Base-by-base conservation (phyloP, 192 early-diverging fungal species). In the Linnemannia schmuckeri region DNA sequence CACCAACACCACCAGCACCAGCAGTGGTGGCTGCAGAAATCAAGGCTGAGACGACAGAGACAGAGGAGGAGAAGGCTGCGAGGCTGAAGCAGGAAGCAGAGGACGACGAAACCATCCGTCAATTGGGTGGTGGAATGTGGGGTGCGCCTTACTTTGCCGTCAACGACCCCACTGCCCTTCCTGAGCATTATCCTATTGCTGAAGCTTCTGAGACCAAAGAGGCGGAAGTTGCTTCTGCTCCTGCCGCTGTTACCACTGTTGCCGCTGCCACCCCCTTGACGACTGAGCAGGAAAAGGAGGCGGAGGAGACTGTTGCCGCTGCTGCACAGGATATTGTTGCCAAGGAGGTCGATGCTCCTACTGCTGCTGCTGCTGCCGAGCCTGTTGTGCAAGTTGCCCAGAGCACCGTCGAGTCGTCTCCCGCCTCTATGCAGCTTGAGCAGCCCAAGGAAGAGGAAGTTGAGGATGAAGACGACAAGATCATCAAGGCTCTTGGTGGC, bases 401-500 rank as follows among this genome's bases (percentile, higher is more conserved):
- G 30, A 66, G 12, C 61, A 15, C 27, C 30, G 30, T 30, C 30
- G 61, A 57, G n/a, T 3, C 61, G 33, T 66, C 30, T 15, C 12
- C 30, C 12, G 8, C 61, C 2, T 33, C 61, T 66, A 9, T 15
- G 30, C n/a, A 15, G n/a, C 61, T 12, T 30, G 61, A 63, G 7
- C 6, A 66, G 61, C 61, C 61, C 61, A 66, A 66, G 30, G 55
- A 57, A 40, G 77, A 79, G 9, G 38, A 18, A 35, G 42, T 52
- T 0, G 84, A 86, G 49, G 84, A 86, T 37, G 84, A 86, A 38
- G 79, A 86, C 22, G 84, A 86, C 61, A 74, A 68, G 79, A 86
- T 73, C 63, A 86, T 81, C 33, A 35, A 72, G 30, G 63, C 40
- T 40, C 70, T 85, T 15, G 83, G 83, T 6, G 68, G 74, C 4